Evolutionary conservation across 2,329 filamentous ascomycete genomes (phyloP), one percentile per base, ranked within the genome.

Genomic region (Fusarium scirpi): DNA sequence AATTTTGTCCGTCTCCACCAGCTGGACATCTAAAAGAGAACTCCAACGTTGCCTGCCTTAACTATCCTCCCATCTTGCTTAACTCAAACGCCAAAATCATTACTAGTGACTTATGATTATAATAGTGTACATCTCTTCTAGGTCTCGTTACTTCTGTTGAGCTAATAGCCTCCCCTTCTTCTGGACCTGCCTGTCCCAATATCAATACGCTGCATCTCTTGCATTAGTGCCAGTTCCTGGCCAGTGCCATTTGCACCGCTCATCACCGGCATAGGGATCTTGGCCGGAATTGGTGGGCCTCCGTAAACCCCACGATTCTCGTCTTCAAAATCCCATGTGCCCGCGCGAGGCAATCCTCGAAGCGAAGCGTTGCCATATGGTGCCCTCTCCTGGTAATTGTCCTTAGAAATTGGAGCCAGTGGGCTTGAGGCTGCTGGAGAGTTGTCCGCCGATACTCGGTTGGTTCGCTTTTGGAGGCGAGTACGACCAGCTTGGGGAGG

Each of bases 131-230:
- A 76, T 69, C 55, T 59, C 59, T 48, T 70, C 54, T 68, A 58
- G 60, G 46, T 53, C 55, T 66, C 60, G 46, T 75, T 66, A 43
- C 62, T 66, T 63, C 68, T 52, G 47, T 67, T 65, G 41, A 45
- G 51, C 80, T 61, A 83, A 65, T 82, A 83, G 25, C 81, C 82
- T 32, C 82, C 81, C 55, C 86, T 84, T 46, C 87, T 81, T 73
- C 87, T 82, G 27, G 86, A 85, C 62, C 89, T 82, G 6, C 88
- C 89, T 25, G 82, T 82, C n/a, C 89, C 89, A 69, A 91, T 86
- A 73, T 91, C 89, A 66, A 91, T 91, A 49, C 84, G 83, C 73
- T 86, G 89, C 84, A 94, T 87, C 80, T 94, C 92, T 68, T 93
- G 85, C 79, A 91, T 86, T 55, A 94, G 80, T 22, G 90, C 88